phyloP scores from a whole-genome alignment of 768 basidiomycete species.

The Boletus insuetus region DNA sequence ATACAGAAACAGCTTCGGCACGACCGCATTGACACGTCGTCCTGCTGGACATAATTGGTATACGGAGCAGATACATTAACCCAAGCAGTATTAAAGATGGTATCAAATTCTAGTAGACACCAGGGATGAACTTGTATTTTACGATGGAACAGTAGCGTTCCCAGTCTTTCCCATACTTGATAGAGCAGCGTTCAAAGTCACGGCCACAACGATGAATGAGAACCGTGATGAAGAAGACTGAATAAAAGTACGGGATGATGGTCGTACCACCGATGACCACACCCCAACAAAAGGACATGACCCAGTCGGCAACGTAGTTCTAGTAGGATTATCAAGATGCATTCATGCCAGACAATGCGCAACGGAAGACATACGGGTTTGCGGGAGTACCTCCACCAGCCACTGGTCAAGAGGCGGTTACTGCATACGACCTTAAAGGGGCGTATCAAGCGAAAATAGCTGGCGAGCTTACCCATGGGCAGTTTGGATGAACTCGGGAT shows the following conservation, averaged over 20 bases:
- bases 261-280: conserved; percentile 70
- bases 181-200: conserved; percentile 92
- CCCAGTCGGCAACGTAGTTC: conserved; percentile 96
- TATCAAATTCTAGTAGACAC: conserved; percentile 59
- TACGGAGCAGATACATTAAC: background rate
- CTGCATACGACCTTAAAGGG: conserved; percentile 36
- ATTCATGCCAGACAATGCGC: background rate
- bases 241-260: conserved; percentile 95
- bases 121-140: conserved; percentile 88
- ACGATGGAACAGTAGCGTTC: conserved; percentile 85
- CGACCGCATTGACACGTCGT: conserved; percentile 9
- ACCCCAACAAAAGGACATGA: conserved; percentile 83
- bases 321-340: conserved; percentile 24
- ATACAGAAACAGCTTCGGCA: conserved; percentile 4
- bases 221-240: conserved; percentile 92
- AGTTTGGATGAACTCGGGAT: conserved; percentile 92
- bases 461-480: conserved; percentile 68
- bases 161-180: conserved; percentile 96
- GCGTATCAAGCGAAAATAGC: background rate
- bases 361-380: conserved; percentile 70
- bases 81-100: conserved; percentile 7
- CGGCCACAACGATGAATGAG: conserved; percentile 88
- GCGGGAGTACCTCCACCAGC: conserved; percentile 93
- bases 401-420: conserved; percentile 86
- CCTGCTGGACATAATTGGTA: background rate